Evolutionary conservation across 164 flowering plant species (phyloP).

Genomic region (Liriodendron chinense): DNA sequence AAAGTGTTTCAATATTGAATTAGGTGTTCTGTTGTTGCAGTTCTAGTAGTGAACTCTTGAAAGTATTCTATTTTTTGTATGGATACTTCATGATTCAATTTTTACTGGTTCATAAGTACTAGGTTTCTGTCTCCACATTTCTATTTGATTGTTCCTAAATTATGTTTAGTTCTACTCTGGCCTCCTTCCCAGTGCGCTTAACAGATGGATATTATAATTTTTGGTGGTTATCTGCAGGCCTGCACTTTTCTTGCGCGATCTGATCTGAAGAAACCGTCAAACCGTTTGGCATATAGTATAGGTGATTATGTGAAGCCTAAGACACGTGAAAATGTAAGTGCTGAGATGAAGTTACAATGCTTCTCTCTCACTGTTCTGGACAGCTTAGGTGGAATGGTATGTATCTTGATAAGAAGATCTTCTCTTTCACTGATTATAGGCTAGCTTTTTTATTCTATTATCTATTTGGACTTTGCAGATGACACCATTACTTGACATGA

Average conservation of each 20-base stretch:
- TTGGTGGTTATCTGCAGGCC: conserved; percentile 49
- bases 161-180: not conserved
- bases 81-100: not conserved
- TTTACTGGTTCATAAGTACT: not conserved
- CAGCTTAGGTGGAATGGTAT: conserved; percentile 90
- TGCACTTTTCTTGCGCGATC: conserved; percentile 92
- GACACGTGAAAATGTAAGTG: conserved; percentile 73
- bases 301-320: conserved; percentile 85
- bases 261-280: conserved; percentile 82
- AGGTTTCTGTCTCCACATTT: not conserved
- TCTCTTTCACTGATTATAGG: not conserved
- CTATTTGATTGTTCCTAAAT: not conserved
- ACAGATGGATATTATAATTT: not conserved
- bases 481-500: conserved; percentile 87
- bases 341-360: conserved; percentile 81
- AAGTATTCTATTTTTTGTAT: not conserved
- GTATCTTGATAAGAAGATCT: conserved; percentile 6
- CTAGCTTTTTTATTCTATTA: not conserved
- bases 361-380: conserved; percentile 83
- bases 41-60: not conserved
- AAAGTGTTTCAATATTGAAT: not conserved
- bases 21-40: not conserved
- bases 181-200: not conserved
- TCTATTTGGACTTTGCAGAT: conserved; percentile 47
- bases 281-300: conserved; percentile 72